Conservation (phyloP, 1,284 basidiomycete genomes). For the Erythrobasidium hasegawianum region DNA sequence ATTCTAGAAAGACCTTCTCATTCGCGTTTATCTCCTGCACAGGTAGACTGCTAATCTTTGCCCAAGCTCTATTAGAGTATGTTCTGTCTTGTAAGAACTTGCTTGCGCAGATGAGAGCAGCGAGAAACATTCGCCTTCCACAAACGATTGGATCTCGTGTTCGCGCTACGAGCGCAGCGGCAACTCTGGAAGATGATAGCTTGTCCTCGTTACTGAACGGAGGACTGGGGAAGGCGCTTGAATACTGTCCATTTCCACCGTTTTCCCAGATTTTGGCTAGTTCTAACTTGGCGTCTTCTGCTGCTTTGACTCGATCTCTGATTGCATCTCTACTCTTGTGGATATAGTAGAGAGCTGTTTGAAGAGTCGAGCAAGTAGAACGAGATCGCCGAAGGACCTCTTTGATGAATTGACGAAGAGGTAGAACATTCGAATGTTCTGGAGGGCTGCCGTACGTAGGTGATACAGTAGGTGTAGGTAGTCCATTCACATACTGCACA, state of each 20-base stretch:
- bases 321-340: conserved; percentile 44
- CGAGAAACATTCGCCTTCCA: conserved; percentile 80
- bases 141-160: conserved; percentile 63
- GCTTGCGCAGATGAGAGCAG: conserved; percentile 77
- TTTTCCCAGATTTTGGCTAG: conserved; percentile 6
- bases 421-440: conserved; percentile 36
- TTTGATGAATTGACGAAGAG: conserved; percentile 42
- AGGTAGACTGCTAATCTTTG: conserved; percentile 57
- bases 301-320: conserved; percentile 36
- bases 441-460: neutral
- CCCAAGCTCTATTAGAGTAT: conserved; percentile 85
- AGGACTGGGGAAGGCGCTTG: conserved; percentile 22
- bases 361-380: conserved; percentile 45
- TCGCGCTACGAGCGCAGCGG: conserved; percentile 12
- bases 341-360: conserved; percentile 46
- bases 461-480: neutral
- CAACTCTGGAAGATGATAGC: neutral
- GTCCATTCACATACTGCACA: no score
- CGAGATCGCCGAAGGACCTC: conserved; percentile 45
- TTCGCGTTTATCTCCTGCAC: conserved; percentile 51
- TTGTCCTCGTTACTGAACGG: conserved; percentile 14
- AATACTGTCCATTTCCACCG: neutral
- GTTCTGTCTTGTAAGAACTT: conserved; percentile 91
- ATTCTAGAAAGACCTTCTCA: conserved; percentile 51
- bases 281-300: conserved; percentile 35